Evolutionary conservation across 257 asterid genomes (phyloP).

Genomic region (Catharanthus roseus): DNA sequence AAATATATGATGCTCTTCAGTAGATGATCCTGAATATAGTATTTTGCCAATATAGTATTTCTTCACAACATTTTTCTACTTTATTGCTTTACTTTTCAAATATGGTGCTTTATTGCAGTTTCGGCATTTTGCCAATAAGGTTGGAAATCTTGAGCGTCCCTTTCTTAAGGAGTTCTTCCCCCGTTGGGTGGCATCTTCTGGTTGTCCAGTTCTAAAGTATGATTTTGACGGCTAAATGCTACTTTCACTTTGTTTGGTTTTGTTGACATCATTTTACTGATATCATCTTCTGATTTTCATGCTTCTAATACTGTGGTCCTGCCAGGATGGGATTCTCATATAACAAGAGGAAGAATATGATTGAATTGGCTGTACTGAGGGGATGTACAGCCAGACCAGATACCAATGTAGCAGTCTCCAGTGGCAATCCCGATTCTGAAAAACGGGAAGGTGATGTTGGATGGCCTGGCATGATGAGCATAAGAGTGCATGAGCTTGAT

Average conservation of each 20-base stretch:
- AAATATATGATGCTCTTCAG: background rate
- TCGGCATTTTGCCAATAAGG: conserved; percentile 92
- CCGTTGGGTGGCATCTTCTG: conserved; percentile 99
- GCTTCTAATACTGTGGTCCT: conserved; percentile 25
- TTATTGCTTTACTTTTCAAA: conserved; percentile 1
- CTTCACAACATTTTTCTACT: background rate
- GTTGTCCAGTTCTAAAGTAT: conserved; percentile 95
- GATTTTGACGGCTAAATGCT: conserved; percentile 29
- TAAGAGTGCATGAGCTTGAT: conserved; percentile 92
- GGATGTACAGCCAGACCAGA: conserved; percentile 88
- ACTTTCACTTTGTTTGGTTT: conserved; percentile 23
- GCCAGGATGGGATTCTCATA: conserved; percentile 94
- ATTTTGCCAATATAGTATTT: background rate
- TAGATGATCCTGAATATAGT: background rate
- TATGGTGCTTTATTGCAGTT: conserved; percentile 50
- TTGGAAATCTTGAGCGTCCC: conserved; percentile 98
- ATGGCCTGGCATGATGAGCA: conserved; percentile 99
- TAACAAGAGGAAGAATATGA: conserved; percentile 91
- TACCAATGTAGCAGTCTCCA: conserved; percentile 43
- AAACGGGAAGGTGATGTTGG: conserved; percentile 81
- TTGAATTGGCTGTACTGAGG: conserved; percentile 83
- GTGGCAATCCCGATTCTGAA: conserved; percentile 63
- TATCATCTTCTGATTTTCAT: conserved; percentile 20
- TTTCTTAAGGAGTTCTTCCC: conserved; percentile 97
- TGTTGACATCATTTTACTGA: conserved; percentile 29